Conservation (phyloP, 305 asterid genomes). For the Fraxinus latifolia region DNA sequence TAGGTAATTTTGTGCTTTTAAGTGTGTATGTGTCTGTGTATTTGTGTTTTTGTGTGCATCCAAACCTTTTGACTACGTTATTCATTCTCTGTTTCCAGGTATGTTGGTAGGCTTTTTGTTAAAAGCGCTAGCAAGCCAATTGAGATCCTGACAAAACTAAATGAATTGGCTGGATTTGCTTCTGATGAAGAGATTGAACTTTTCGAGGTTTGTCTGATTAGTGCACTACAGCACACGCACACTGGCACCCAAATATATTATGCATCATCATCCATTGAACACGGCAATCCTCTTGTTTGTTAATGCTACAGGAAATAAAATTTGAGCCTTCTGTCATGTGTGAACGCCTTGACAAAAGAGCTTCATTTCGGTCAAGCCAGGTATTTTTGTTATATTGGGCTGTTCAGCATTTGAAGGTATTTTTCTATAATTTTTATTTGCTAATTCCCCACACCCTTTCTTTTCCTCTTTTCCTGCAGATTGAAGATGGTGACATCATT, state of each 20-base stretch:
- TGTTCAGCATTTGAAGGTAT: constrained; percentile 12
- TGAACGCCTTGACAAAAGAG: constrained; percentile 28
- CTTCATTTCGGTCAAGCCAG: constrained; percentile 28
- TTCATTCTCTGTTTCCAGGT: constrained; percentile 46
- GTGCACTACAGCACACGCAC: neutral
- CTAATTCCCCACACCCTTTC: constrained; percentile 15
- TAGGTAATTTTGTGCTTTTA: constrained; percentile 46
- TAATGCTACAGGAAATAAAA: constrained; percentile 26
- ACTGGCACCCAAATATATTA: neutral
- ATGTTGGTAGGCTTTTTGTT: constrained; percentile 80
- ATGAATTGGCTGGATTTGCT: constrained; percentile 86
- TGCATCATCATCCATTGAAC: constrained; percentile 6
- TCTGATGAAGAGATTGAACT: constrained; percentile 86
- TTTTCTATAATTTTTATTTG: constrained; percentile 1
- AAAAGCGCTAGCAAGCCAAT: constrained; percentile 70
- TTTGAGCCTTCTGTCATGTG: constrained; percentile 27
- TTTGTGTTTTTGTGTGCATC: neutral
- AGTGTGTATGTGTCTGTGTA: neutral
- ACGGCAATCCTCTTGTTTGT: neutral
- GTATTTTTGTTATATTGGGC: constrained; percentile 19
- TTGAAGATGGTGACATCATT: constrained; percentile 94
- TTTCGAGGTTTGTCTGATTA: constrained; percentile 64
- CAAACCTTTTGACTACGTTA: constrained; percentile 9
- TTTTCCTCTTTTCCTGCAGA: constrained; percentile 35
- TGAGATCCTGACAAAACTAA: constrained; percentile 65